Conservation (phyloP, 352 stramenopile genomes). For the Phytophthora syringae region DNA sequence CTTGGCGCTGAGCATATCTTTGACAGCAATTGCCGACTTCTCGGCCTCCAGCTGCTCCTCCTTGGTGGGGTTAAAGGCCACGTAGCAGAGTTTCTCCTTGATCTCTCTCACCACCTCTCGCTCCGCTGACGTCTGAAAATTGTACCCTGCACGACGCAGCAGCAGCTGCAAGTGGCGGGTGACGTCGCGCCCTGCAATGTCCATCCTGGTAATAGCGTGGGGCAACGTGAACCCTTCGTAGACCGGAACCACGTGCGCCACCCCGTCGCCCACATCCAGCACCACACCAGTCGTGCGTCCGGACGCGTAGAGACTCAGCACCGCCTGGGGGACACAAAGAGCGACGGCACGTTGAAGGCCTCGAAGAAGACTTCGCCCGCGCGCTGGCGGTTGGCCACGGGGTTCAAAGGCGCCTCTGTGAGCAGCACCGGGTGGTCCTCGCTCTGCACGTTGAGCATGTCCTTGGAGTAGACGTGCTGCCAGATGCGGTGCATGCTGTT, state of each 20-base stretch:
- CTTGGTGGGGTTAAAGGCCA: conserved; percentile 85
- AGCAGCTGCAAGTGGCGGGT: conserved; percentile 81
- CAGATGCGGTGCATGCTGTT: conserved; percentile 90
- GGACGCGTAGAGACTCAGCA: conserved; percentile 90
- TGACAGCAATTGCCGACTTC: conserved; percentile 57
- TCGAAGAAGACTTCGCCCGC: conserved; percentile 89
- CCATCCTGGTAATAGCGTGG: conserved; percentile 83
- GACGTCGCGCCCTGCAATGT: conserved; percentile 87
- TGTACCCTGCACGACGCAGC: conserved; percentile 79
- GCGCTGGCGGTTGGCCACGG: conserved; percentile 76
- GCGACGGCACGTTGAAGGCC: conserved; percentile 84
- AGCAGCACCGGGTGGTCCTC: conserved; percentile 88
- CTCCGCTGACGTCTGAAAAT: conserved; percentile 91
- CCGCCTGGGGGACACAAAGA: conserved; percentile 88
- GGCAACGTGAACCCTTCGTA: conserved; percentile 86
- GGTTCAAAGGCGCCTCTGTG: conserved; percentile 84
- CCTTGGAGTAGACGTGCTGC: conserved; percentile 91
- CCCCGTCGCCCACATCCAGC: conserved; percentile 89
- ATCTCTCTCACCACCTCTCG: conserved; percentile 89
- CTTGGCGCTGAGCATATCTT: conserved; percentile 61
- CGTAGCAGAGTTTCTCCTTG: conserved; percentile 90
- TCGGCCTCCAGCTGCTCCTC: conserved; percentile 85
- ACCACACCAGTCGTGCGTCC: conserved; percentile 88
- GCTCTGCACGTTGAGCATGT: conserved; percentile 88
- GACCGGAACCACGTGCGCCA: conserved; percentile 87